These are phyloP conservation scores for Moricandia moricandioides DNA, from an alignment of 345 rosid genomes.

Conservation along the genomic window DNA sequence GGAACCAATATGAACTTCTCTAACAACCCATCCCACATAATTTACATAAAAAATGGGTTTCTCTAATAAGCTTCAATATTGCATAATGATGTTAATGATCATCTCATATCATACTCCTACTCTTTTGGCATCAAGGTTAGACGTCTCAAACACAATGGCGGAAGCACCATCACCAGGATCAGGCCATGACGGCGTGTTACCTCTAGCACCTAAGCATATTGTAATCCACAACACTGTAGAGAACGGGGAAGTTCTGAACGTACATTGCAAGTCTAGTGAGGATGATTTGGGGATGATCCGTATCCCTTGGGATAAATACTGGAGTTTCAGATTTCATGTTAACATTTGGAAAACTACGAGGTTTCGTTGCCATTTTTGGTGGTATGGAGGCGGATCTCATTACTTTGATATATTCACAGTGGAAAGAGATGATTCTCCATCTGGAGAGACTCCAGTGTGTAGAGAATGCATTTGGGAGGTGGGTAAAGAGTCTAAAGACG, in stretches of 20 bases:
- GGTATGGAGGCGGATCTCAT: constrained; percentile 8
- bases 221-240: not conserved
- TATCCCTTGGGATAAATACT: not conserved
- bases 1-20: not conserved
- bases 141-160: not conserved
- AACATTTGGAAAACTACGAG: not conserved
- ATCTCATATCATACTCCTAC: not conserved
- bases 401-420: constrained; percentile 12
- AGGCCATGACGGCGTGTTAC: not conserved
- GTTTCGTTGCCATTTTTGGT: constrained; percentile 8
- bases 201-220: not conserved
- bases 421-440: constrained; percentile 14
- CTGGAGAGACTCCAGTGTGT: not conserved
- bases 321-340: constrained; percentile 19
- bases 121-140: not conserved
- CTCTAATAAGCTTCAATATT: not conserved
- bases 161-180: not conserved
- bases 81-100: not conserved
- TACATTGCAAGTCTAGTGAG: constrained; percentile 6
- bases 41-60: not conserved
- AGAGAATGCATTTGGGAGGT: constrained; percentile 21
- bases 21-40: not conserved
- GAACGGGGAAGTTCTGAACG: not conserved
- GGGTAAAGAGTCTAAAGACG: not conserved
- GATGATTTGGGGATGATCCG: not conserved